Base-by-base conservation (phyloP, 768 basidiomycete species). In the Tylopilus vinaceipallidus region DNA sequence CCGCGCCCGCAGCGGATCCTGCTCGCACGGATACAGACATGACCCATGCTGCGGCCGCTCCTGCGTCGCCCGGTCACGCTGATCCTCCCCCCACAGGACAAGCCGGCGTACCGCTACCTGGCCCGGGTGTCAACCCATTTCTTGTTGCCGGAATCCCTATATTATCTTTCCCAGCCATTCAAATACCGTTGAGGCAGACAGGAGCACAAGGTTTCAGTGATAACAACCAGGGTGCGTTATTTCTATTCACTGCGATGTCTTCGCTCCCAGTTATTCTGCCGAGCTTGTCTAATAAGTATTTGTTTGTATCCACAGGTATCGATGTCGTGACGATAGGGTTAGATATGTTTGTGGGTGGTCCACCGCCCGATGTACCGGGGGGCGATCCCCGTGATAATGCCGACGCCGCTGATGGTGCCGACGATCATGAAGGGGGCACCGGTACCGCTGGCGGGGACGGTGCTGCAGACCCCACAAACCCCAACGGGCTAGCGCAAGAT, bases 271-370 rank as follows among this genome's bases (percentile, higher is more conserved):
- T 53, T 17, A 26, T 14, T 51, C 58, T 59, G 16, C 61, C 45
- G 42, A 56, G 14, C 50, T 64, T 49, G 22, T 52, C 58, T 49
- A 45, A 66, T 23, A 58, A 57, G 54, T 22, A 42, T 35, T 5
- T 43, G 0, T 49, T 54, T 50, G 29, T 8, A 4, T 37, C 23
- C 36, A 12, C 23, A 53, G 67, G 48, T 45, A 43, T 59, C 1
- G 65, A 67, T 36, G 50, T 71, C 6, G 3, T 75, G 22, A 72
- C 73, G 17, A 67, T 75, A 43, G 73, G 74, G n/a, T 54, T 75
- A 24, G 73, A 75, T 47, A 68, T 75, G 60, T 65, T 73, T 47
- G 52, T 73, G 9, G 61, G 56, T 37, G 58, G 56, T 34, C 46
- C 58, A 12, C 53, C 50, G 3, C 52, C 48, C 14, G 56, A 37